Base-by-base conservation (phyloP, 441 rosid species). In the Erysimum cheiri region DNA sequence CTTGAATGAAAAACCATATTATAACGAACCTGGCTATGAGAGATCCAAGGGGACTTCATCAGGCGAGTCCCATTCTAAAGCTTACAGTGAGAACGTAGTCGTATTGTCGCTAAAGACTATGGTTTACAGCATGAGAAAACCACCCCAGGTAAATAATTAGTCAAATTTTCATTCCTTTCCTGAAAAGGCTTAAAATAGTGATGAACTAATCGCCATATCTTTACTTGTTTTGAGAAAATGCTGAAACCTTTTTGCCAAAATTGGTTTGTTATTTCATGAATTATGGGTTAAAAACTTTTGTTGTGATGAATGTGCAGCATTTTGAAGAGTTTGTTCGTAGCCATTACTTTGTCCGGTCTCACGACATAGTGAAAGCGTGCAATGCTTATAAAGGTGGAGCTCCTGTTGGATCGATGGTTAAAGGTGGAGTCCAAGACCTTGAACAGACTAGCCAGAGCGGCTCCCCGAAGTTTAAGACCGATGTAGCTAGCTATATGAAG, bases 11-110 rank as follows among this genome's bases (percentile, higher is more conserved):
- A 85, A 90, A 70, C 98, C 98, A 8, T 93, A 77, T 78, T 90
- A 86, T 33, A 93, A 93, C 72, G 98, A 90, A 79, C 98, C 98
- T 71, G 96, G 96, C 17, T 86, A 55, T 57, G 97, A 60, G 59
- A 14, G 11, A 31, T 15, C 46, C 39, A 69, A 33, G 55, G 91
- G 93, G 67, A 70, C 88, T 6, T 11, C 33, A 11, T 3, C 70
- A 10, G 96, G 97, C 55, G 94, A 87, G 80, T 28, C 22, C 11
- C 47, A 36, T 17, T 86, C 97, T 11, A 81, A 63, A 61, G 65
- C 67, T 31, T 88, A 90, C 73, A 93, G 84, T 64, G 97, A 93
- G 75, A 80, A 68, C 8, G 84, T 89, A 6, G 85, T 86, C 73
- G 49, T 85, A 60, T 73, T 84, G 60, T 90, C 96, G 0, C 70